phyloP scores from a whole-genome alignment of 108 stramenopile species.

The Nitzschia palea region DNA sequence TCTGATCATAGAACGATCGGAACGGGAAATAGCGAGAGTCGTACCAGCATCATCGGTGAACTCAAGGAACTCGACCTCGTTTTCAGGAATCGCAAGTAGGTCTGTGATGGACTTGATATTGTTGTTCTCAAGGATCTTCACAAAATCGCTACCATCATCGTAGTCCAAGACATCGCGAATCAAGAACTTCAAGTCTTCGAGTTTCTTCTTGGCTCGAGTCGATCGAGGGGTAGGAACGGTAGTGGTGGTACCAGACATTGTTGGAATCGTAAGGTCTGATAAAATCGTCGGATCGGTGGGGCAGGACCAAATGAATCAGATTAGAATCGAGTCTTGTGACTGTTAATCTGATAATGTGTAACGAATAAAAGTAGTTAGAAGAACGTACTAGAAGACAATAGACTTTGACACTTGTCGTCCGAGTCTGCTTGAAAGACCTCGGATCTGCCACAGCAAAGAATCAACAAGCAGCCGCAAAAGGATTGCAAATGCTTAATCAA shows the following conservation, averaged over 20 bases:
- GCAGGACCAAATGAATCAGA: background rate
- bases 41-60: background rate
- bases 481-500: too few species aligned
- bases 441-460: too few species aligned
- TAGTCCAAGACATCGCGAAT: background rate
- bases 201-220: too few species aligned
- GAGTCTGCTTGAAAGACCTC: too few species aligned
- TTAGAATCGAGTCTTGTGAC: background rate
- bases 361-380: too few species aligned
- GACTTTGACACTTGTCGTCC: too few species aligned
- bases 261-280: background rate
- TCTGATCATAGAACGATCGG: background rate
- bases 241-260: background rate
- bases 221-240: too few species aligned
- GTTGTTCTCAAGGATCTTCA: background rate
- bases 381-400: too few species aligned
- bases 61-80: background rate
- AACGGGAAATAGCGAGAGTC: background rate
- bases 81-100: background rate
- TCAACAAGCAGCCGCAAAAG: too few species aligned
- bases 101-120: background rate
- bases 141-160: background rate
- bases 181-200: too few species aligned
- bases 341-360: background rate
- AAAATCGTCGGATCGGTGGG: background rate